These are phyloP conservation scores for Aureobasidium melanogenum DNA, from an alignment of 2,329 filamentous ascomycete species.

Conservation along the genomic window DNA sequence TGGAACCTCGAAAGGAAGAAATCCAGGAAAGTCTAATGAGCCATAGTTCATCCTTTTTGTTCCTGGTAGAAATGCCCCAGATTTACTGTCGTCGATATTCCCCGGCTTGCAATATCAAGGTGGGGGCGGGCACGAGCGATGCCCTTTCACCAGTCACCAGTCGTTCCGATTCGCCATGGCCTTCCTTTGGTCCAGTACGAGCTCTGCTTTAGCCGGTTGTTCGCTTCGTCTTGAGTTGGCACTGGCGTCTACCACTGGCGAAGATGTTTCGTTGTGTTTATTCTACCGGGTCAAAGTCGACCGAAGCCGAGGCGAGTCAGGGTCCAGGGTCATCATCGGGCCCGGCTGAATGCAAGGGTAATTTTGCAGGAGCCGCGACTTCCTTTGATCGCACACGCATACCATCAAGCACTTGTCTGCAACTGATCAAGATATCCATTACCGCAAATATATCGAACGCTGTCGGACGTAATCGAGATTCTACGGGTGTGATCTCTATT, in stretches of 20 bases:
- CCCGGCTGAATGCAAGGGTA: slow-evolving; percentile 5
- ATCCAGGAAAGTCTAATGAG: background rate
- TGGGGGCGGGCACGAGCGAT: background rate
- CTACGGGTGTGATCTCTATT: background rate
- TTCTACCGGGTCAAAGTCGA: background rate
- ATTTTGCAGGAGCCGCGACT: background rate
- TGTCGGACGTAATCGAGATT: background rate
- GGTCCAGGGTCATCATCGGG: background rate
- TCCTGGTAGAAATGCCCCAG: background rate
- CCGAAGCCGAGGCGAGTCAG: background rate
- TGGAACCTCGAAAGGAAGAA: background rate
- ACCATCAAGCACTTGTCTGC: background rate
- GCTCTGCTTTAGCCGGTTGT: background rate
- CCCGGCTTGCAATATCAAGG: slow-evolving; percentile 2
- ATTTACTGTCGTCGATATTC: background rate
- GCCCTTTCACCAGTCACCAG: background rate
- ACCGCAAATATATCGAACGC: too few species aligned
- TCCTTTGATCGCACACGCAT: background rate
- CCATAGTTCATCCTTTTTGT: slow-evolving; percentile 9
- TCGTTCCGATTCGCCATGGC: background rate
- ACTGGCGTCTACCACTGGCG: background rate
- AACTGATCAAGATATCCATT: background rate
- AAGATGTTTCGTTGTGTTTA: background rate
- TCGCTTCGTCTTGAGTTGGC: background rate
- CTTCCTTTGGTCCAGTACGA: background rate